phyloP scores from a whole-genome alignment of 106 monocot species.

The Triglochin maritima region DNA sequence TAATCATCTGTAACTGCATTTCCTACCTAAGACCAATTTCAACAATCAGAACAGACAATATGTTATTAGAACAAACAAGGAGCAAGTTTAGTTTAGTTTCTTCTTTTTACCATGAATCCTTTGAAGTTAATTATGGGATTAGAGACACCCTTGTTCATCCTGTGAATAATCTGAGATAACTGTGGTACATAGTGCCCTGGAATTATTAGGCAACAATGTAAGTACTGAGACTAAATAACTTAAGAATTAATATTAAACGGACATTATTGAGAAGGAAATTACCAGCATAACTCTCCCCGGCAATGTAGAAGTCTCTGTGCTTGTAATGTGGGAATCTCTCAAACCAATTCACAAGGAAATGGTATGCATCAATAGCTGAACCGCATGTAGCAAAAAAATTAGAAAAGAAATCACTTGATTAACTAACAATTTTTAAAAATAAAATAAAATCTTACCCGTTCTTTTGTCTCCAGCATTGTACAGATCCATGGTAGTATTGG shows the following conservation, averaged over 20 bases:
- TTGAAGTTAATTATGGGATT: constrained; percentile 75
- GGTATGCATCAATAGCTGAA: constrained; percentile 44
- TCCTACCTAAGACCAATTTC: constrained; percentile 87
- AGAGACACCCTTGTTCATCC: constrained; percentile 43
- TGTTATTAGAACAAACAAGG: background rate
- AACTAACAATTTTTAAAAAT: background rate
- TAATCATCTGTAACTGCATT: constrained; percentile 81
- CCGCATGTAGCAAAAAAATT: background rate
- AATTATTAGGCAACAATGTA: background rate
- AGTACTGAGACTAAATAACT: background rate
- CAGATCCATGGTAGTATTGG: constrained; percentile 65
- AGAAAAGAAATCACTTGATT: background rate
- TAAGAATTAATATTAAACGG: constrained; percentile 12
- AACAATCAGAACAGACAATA: background rate
- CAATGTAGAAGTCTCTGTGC: constrained; percentile 70
- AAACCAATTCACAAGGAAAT: constrained; percentile 52
- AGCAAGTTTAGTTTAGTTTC: background rate
- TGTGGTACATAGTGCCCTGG: constrained; percentile 96
- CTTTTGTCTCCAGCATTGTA: constrained; percentile 39
- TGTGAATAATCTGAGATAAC: constrained; percentile 64
- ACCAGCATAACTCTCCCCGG: constrained; percentile 92
- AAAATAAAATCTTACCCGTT: constrained; percentile 31
- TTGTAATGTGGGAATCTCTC: constrained; percentile 89
- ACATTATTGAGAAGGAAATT: background rate
- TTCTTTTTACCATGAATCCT: constrained; percentile 85